These are phyloP conservation scores for Fusarium sp. DNA, from an alignment of 2,329 filamentous ascomycete species.

Conservation along the genomic window DNA sequence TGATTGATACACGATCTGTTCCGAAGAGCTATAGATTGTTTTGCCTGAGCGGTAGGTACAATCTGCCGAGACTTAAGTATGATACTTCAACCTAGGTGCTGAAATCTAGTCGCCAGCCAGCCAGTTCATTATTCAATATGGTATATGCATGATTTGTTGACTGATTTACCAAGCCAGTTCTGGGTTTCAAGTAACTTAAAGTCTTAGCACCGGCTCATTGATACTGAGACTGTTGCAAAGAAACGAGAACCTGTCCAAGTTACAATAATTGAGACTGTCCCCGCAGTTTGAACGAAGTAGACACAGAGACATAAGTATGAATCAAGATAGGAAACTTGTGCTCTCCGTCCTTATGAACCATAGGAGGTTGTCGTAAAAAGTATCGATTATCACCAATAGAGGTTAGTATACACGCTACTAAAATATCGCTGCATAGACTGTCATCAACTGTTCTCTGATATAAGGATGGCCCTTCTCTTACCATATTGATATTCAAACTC, in stretches of 20 bases:
- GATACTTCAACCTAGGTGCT: neutral
- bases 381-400: neutral
- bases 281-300: neutral
- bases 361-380: neutral
- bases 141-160: neutral
- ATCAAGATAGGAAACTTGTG: neutral
- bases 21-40: no score
- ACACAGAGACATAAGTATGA: neutral
- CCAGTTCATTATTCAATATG: neutral
- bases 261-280: neutral
- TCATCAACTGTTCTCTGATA: neutral
- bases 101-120: neutral
- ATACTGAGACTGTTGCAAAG: neutral
- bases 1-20: no score
- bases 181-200: neutral
- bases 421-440: neutral
- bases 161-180: neutral
- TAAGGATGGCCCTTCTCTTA: neutral
- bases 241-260: neutral
- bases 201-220: neutral
- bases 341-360: neutral
- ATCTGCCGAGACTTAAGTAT: neutral
- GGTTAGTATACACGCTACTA: neutral
- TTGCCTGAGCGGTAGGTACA: no score
- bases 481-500: neutral